Base-by-base conservation (phyloP, 2,329 filamentous ascomycete genomes). In the Ophiostoma quercus region DNA sequence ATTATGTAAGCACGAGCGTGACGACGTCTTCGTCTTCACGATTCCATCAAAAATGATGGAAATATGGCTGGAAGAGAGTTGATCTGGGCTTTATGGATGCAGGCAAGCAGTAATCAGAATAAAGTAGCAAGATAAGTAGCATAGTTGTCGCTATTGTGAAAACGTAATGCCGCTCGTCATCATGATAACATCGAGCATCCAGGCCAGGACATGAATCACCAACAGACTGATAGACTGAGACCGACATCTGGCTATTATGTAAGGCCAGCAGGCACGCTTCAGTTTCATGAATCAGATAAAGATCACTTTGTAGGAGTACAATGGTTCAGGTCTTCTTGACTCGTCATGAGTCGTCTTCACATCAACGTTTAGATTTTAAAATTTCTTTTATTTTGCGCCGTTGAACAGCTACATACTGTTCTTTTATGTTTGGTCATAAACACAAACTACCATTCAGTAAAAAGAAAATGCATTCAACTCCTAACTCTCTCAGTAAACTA, bases 401-500 rank as follows among this genome's bases (percentile, higher is more conserved):
- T 47, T 47, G 43, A 47, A n/a, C 43, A 47, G 60, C 60, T 32
- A n/a, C 29, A 5, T 32, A 37, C 9, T 57, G 9, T 57, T 57
- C 14, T 22, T 57, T 57, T 22, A 11, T 34, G 62, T 66, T n/a
- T 37, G 34, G 34, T 34, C 8, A 8, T 34, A 34, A 34, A 34
- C 34, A 34, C 34, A 34, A 34, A 34, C 34, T 34, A 34, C 34
- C 34, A 34, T 34, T 34, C 34, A 34, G 34, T 34, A 34, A 34
- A 34, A 43, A 43, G 16, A 54, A 11, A n/a, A 66, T 69, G 39
- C 69, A 69, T 67, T 66, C 67, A 71, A 66, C 37, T 54, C 34
- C 34, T 63, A 34, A 9, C 22, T 22, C 54, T 29, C 57, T 25
- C 9, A 62, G 32, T 34, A 16, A 32, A 22, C 12, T 57, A 14